Evolutionary conservation across 257 asterid genomes (phyloP).

Genomic region (Mentha longifolia): DNA sequence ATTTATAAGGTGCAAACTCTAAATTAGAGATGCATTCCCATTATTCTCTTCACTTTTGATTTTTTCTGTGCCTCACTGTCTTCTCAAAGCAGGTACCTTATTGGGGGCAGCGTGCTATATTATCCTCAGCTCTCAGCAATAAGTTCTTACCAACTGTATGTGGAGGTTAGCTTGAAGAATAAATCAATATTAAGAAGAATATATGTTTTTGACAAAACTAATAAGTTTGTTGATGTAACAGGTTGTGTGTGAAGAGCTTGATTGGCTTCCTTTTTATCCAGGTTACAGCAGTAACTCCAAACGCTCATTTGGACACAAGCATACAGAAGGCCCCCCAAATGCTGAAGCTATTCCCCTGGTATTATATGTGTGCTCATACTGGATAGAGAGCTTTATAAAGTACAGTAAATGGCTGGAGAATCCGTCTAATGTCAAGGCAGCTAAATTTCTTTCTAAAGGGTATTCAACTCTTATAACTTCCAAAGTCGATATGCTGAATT

Average conservation of each 20-base stretch:
- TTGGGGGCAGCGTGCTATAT: slow-evolving; percentile 92
- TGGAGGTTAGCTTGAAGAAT: slow-evolving; percentile 83
- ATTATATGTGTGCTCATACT: slow-evolving; percentile 83
- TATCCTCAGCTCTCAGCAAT: slow-evolving; percentile 97
- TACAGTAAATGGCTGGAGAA: slow-evolving; percentile 91
- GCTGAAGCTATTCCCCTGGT: slow-evolving; percentile 77
- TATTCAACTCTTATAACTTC: slow-evolving; percentile 41
- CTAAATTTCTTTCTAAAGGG: slow-evolving; percentile 91
- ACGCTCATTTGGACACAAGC: slow-evolving; percentile 57
- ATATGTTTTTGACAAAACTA: slow-evolving; percentile 35
- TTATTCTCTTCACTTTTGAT: slow-evolving; percentile 7
- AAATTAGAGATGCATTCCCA: slow-evolving; percentile 30
- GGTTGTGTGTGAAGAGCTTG: slow-evolving; percentile 99
- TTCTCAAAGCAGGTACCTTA: slow-evolving; percentile 69
- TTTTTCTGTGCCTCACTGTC: slow-evolving; percentile 22
- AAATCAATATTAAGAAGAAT: slow-evolving; percentile 27
- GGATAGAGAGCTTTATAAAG: slow-evolving; percentile 91
- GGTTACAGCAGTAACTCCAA: slow-evolving; percentile 59
- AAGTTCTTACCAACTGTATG: slow-evolving; percentile 98
- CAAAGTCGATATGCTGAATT: slow-evolving; percentile 23
- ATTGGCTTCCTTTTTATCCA: slow-evolving; percentile 97
- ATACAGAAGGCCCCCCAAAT: slow-evolving; percentile 63
- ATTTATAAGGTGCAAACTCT: slow-evolving; percentile 67
- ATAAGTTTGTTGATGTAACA: slow-evolving; percentile 41
- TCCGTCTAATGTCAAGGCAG: slow-evolving; percentile 87